Evolutionary conservation across 2,329 filamentous ascomycete genomes (phyloP).

Genomic region (Xylariomycetidae sp.): DNA sequence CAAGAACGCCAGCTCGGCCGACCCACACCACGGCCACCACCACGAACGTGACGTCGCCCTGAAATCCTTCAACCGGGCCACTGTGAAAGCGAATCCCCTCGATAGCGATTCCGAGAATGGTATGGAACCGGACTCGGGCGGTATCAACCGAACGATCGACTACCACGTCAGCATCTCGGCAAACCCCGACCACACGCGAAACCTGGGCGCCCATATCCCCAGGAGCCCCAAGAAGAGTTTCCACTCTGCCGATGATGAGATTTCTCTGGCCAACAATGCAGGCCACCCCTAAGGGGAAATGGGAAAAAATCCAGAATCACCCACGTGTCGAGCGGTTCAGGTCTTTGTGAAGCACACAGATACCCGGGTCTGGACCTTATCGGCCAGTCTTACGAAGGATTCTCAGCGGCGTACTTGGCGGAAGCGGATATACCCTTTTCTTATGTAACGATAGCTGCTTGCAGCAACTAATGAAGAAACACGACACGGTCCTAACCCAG

Average conservation of each 20-base stretch:
- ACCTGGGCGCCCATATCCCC: no score
- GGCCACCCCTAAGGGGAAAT: no score
- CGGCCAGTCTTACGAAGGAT: no score
- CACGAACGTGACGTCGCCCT: constrained; percentile 1
- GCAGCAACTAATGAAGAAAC: no score
- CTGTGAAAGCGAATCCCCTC: neutral
- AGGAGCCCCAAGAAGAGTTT: neutral
- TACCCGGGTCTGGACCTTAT: no score
- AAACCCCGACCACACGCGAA: neutral
- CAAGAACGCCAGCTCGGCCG: neutral
- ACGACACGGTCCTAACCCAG: no score
- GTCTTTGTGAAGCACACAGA: no score
- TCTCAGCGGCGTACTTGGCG: no score
- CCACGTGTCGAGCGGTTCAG: no score
- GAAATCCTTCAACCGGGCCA: constrained; percentile 2
- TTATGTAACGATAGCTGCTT: no score
- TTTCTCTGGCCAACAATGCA: constrained; percentile 4
- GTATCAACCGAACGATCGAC: constrained; percentile 1
- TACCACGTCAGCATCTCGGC: constrained; percentile 2
- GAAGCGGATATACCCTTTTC: no score
- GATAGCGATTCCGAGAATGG: constrained; percentile 2
- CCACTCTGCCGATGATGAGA: constrained; percentile 2
- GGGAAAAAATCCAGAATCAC: no score
- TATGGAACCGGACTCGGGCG: neutral
- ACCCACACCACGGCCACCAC: neutral